phyloP scores from a whole-genome alignment of 371 early-diverging fungal species.

The Mucor racemosus region DNA sequence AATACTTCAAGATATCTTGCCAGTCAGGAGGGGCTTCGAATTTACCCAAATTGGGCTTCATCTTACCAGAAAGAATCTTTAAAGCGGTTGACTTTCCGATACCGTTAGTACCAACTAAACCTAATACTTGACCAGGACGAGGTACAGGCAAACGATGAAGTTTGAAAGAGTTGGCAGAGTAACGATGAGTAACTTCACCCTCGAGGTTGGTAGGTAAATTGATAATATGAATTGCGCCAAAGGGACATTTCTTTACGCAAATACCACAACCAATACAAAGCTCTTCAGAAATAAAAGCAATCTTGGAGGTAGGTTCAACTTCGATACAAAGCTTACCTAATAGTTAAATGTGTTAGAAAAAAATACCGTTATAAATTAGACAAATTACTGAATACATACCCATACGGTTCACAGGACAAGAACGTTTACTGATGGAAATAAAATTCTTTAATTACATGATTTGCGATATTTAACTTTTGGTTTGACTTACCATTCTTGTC shows the following conservation, averaged over 20 bases:
- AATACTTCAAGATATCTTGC: conserved; percentile 96
- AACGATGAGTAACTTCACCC: conserved; percentile 97
- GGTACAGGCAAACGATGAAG: conserved; percentile 99
- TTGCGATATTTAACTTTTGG: neutral
- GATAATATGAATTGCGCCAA: conserved; percentile 98
- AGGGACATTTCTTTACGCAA: conserved; percentile 99
- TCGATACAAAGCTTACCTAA: conserved; percentile 97
- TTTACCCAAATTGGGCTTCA: conserved; percentile 98
- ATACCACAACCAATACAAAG: conserved; percentile 99
- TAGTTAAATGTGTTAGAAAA: neutral
- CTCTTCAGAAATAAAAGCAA: conserved; percentile 94
- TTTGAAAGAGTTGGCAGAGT: conserved; percentile 99
- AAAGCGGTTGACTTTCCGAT: conserved; percentile 98
- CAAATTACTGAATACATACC: conserved; percentile 46
- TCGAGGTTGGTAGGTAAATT: conserved; percentile 99
- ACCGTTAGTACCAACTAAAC: conserved; percentile 99
- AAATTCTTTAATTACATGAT: neutral
- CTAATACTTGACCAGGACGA: conserved; percentile 97
- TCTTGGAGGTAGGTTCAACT: conserved; percentile 84
- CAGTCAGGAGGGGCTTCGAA: conserved; percentile 94
- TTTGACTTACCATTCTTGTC: conserved; percentile 92
- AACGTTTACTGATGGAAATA: conserved; percentile 67
- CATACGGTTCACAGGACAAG: conserved; percentile 88
- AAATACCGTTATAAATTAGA: neutral
- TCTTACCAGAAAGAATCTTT: conserved; percentile 95